Evolutionary conservation across 495 filamentous ascomycete species (phyloP).

Genomic region (Aspergillus funiculosus): DNA sequence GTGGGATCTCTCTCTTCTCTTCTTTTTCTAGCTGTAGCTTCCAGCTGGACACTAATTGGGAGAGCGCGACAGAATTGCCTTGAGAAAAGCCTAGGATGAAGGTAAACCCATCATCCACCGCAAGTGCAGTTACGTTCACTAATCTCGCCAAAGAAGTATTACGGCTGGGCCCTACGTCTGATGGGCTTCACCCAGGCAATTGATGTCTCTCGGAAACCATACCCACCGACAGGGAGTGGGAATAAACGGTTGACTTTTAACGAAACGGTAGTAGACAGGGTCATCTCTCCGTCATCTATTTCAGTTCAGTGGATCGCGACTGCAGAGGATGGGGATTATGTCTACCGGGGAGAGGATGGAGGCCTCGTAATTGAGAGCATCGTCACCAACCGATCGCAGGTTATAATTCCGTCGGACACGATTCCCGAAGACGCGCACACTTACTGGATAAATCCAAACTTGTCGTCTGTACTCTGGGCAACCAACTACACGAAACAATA

Average conservation of each 20-base stretch:
- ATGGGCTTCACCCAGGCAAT: conserved; percentile 12
- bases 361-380: conserved; percentile 18
- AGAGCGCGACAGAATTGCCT: too few relatives aligned
- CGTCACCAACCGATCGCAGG: conserved; percentile 18
- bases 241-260: conserved; percentile 18
- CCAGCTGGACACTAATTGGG: too few relatives aligned
- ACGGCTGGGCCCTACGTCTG: neutral
- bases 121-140: neutral
- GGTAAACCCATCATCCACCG: neutral
- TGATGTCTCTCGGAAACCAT: conserved; percentile 7
- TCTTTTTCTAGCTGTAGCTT: too few relatives aligned
- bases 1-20: too few relatives aligned
- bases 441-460: conserved; percentile 19
- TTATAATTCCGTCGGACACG: conserved; percentile 15
- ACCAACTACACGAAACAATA: conserved; percentile 21
- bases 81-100: too few relatives aligned
- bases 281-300: conserved; percentile 11
- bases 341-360: conserved; percentile 15
- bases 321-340: conserved; percentile 15
- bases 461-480: conserved; percentile 20
- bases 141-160: neutral
- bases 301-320: conserved; percentile 19
- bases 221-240: conserved; percentile 6
- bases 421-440: conserved; percentile 7
- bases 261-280: conserved; percentile 13